Percentiles rank a stretch among this genome's conserved stretches.
These are phyloP conservation scores for Corymbia maculata DNA, from an alignment of 345 rosid genomes.

Conservation along the genomic window DNA sequence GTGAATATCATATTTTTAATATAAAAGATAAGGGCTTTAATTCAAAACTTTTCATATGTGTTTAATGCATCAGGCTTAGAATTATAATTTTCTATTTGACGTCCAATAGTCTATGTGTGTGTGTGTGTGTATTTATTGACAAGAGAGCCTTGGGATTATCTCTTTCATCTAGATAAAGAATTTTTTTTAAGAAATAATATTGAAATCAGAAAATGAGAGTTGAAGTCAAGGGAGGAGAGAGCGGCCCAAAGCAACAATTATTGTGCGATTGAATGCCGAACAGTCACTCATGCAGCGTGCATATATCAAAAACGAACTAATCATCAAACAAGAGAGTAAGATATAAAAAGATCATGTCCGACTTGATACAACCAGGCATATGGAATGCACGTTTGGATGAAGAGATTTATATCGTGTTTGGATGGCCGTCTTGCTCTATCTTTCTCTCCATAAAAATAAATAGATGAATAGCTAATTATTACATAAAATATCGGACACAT, in stretches of 20 bases:
- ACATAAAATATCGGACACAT: neutral
- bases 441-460: neutral
- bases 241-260: neutral
- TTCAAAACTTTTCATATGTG: no score
- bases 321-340: neutral
- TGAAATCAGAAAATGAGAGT: neutral
- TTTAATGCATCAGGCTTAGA: no score
- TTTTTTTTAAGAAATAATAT: neutral
- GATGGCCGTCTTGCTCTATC: neutral
- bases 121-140: neutral
- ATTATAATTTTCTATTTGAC: no score
- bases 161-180: fast-evolving
- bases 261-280: neutral
- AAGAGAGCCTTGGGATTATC: neutral
- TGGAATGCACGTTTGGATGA: neutral
- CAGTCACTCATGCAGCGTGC: neutral
- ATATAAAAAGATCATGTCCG: neutral
- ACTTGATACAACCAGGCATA: neutral
- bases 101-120: no score
- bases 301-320: neutral
- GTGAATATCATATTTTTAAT: no score
- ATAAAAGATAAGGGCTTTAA: no score
- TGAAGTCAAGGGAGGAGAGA: neutral
- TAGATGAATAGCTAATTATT: fast-evolving
- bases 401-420: neutral